These are phyloP conservation scores for Puccinia coronata DNA, from an alignment of 1,284 basidiomycete genomes.

Conservation along the genomic window DNA sequence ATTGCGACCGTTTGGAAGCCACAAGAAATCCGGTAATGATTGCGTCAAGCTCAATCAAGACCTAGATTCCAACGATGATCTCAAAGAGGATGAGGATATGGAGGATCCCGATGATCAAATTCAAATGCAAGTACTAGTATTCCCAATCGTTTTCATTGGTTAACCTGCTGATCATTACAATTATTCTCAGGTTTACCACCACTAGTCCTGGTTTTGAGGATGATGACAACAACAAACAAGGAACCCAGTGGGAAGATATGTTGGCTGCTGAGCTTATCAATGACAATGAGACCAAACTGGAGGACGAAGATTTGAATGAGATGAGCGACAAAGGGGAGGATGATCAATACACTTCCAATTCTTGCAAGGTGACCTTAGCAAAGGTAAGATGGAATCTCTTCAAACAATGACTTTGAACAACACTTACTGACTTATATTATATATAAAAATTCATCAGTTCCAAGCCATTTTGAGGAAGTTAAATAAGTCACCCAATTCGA, in stretches of 20 bases:
- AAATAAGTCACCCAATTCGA: slow-evolving; percentile 17
- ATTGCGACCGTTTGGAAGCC: background rate
- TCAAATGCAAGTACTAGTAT: background rate
- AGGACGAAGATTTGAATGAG: background rate
- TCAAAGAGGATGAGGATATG: background rate
- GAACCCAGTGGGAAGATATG: background rate
- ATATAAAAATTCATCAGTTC: background rate
- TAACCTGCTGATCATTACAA: background rate
- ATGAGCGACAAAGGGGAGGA: slow-evolving; percentile 2
- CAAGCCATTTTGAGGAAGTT: background rate
- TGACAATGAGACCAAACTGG: background rate
- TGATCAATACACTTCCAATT: slow-evolving; percentile 5
- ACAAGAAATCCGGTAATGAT: slow-evolving; percentile 3
- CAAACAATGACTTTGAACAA: background rate
- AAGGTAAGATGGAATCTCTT: background rate
- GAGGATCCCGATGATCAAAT: background rate
- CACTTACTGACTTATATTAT: background rate
- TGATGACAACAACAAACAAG: background rate
- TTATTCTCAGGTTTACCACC: background rate
- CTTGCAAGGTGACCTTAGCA: background rate
- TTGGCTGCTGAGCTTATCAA: background rate
- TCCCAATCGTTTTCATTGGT: background rate
- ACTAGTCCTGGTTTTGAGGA: background rate
- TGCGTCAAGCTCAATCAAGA: too few relatives aligned
- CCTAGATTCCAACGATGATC: background rate